phyloP scores from a whole-genome alignment of 2,329 filamentous ascomycete species.

The Aplosporella prunicola region DNA sequence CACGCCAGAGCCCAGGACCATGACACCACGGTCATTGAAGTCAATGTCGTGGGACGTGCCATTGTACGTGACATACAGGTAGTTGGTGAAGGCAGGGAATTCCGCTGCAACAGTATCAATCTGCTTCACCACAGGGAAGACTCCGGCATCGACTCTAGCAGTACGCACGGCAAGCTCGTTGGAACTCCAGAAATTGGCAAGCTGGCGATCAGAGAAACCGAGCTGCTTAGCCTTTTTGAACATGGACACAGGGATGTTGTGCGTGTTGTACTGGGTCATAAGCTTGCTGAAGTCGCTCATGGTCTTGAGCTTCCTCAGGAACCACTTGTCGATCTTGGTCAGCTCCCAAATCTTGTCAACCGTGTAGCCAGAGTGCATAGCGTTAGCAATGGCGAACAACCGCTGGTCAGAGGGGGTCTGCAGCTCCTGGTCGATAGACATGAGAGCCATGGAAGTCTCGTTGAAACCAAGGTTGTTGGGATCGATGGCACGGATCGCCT shows the following conservation, averaged over 20 bases:
- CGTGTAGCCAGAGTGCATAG: slow-evolving; percentile 87
- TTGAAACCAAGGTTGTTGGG: slow-evolving; percentile 93
- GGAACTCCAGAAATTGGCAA: slow-evolving; percentile 88
- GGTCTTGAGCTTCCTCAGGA: slow-evolving; percentile 82
- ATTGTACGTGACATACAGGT: slow-evolving; percentile 94
- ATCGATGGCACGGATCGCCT: slow-evolving; percentile 91
- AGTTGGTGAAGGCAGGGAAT: slow-evolving; percentile 91
- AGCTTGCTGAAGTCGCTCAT: slow-evolving; percentile 79
- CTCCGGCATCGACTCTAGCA: slow-evolving; percentile 72
- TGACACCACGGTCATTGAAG: slow-evolving; percentile 85
- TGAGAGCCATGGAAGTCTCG: slow-evolving; percentile 71
- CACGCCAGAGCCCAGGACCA: slow-evolving; percentile 92
- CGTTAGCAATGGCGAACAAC: slow-evolving; percentile 94
- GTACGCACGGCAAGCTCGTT: slow-evolving; percentile 86
- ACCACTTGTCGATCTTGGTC: slow-evolving; percentile 99
- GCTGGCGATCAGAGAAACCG: slow-evolving; percentile 86
- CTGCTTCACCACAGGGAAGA: slow-evolving; percentile 88
- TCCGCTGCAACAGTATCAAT: slow-evolving; percentile 98
- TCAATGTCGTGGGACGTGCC: slow-evolving; percentile 72
- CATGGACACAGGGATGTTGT: slow-evolving; percentile 53
- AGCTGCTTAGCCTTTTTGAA: slow-evolving; percentile 83
- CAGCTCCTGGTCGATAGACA: slow-evolving; percentile 92
- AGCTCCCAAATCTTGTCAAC: slow-evolving; percentile 97
- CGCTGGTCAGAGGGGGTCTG: slow-evolving; percentile 97
- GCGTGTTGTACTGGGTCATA: slow-evolving; percentile 62